Base-by-base conservation (phyloP, 306 rosid genomes). In the Fagus sylvatica region DNA sequence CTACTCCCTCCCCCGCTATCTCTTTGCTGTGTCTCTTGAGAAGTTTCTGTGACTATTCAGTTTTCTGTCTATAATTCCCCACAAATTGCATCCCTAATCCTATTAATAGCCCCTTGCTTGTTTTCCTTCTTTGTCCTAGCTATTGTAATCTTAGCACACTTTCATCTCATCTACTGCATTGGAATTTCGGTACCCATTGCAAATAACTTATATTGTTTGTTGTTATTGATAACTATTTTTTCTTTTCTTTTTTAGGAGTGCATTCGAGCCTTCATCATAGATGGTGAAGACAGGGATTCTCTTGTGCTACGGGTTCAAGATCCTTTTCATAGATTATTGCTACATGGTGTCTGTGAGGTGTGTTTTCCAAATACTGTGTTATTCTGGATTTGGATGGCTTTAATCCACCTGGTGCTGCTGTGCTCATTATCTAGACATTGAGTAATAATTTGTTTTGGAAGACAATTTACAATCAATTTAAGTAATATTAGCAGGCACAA, bases 281-380 rank as follows among this genome's bases (percentile, higher is more conserved):
- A 83, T 19, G 34, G 83, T 76, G 39, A 78, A n/a, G 91, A 82
- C 6, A 85, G 77, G 65, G 89, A 86, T 62, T 79, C 69, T 76
- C 92, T 95, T 17, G 78, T 76, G 65, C 86, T 95, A 4, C 91
- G 56, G 53, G 80, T 92, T 72, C 90, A 85, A 78, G 97, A 93
- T 67, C 99, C 99, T 66, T 91, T 93, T 55, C 97, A 89, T 74
- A 76, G 99, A 78, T 75, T 95, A 79, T 81, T 93, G 81, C 87
- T 95, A 66, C 99, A 95, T 79, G 99, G 99, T 17, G 93, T 95
- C 53, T 95, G 98, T 69, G 99, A 95, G 98, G 98, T 95, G 84
- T 68, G 41, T 71, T 78, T 61, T 54, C 77, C 46, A 15, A 49
- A 11, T 65, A 7, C 37, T 33, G 12, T 48, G 15, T 57, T 43